Evolutionary conservation across 345 rosid species (phyloP).

Genomic region (Zanthoxylum bungeanum): DNA sequence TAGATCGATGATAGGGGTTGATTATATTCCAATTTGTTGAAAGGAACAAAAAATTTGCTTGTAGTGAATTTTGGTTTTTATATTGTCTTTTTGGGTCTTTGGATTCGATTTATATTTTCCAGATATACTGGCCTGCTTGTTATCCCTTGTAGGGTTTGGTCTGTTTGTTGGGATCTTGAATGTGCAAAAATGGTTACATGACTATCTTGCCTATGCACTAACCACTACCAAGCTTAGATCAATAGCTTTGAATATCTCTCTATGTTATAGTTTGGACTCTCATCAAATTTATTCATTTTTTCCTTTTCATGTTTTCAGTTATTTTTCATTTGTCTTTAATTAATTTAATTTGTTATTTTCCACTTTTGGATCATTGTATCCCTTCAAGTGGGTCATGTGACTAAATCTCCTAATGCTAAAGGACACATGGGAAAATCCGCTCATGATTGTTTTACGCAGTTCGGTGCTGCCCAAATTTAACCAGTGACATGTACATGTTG

Average conservation of each 20-base stretch:
- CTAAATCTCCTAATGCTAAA: too few relatives aligned
- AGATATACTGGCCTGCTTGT: not conserved
- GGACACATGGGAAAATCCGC: conserved; percentile 7
- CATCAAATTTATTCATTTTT: too few relatives aligned
- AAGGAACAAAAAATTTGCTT: conserved; percentile 1
- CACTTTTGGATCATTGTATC: too few relatives aligned
- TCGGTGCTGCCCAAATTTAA: conserved; percentile 9
- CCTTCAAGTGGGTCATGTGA: too few relatives aligned
- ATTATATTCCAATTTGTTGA: not conserved
- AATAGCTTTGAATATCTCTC: not conserved
- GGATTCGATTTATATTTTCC: not conserved
- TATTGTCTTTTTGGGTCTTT: not conserved
- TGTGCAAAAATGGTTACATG: not conserved
- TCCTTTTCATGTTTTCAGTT: not conserved
- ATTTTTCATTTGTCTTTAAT: not conserved
- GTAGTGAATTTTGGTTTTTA: not conserved
- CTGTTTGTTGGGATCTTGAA: conserved; percentile 4
- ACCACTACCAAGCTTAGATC: not conserved
- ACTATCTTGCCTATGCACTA: not conserved
- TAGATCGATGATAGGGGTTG: not conserved
- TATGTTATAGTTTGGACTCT: too few relatives aligned
- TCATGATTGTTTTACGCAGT: not conserved
- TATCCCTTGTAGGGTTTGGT: conserved; percentile 6
- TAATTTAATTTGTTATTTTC: not conserved
- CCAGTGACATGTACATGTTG: not conserved